These are phyloP conservation scores for Cladobotryum mycophilum DNA, from an alignment of 2,329 filamentous ascomycete species.

Conservation along the genomic window DNA sequence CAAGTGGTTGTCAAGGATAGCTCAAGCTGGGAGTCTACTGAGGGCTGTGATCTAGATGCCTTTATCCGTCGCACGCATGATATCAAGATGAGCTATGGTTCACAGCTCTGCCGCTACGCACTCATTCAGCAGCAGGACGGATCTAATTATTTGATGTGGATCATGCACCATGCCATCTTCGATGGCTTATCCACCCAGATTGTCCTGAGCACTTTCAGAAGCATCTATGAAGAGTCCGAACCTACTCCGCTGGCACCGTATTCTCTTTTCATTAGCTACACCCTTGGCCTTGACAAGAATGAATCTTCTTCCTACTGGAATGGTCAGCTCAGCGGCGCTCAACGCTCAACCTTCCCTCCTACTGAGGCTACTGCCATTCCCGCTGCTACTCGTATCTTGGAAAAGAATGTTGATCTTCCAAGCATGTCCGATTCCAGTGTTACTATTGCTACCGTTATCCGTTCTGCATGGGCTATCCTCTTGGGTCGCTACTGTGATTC, in stretches of 20 bases:
- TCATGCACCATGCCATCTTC: constrained; percentile 11
- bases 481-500: constrained; percentile 9
- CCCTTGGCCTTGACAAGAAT: not conserved
- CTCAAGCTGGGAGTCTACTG: no score
- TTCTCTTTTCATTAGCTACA: not conserved
- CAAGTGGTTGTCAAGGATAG: constrained; percentile 4
- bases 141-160: not conserved
- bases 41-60: no score
- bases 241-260: not conserved
- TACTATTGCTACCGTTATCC: constrained; percentile 6
- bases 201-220: constrained; percentile 5
- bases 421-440: not conserved
- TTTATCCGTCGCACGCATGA: no score
- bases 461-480: constrained; percentile 7
- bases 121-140: not conserved
- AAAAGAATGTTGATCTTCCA: no score
- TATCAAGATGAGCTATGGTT: constrained; percentile 6
- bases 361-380: not conserved
- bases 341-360: not conserved
- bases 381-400: not conserved
- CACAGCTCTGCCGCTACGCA: constrained; percentile 7
- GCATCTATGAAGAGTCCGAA: not conserved
- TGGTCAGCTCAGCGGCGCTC: not conserved
- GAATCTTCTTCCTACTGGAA: not conserved
- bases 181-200: constrained; percentile 14